A percentile compares a stretch with the other conserved stretches of the same genome.
Evolutionary conservation across 164 flowering plant genomes (phyloP).

Genomic region (Stephania cephalantha): DNA sequence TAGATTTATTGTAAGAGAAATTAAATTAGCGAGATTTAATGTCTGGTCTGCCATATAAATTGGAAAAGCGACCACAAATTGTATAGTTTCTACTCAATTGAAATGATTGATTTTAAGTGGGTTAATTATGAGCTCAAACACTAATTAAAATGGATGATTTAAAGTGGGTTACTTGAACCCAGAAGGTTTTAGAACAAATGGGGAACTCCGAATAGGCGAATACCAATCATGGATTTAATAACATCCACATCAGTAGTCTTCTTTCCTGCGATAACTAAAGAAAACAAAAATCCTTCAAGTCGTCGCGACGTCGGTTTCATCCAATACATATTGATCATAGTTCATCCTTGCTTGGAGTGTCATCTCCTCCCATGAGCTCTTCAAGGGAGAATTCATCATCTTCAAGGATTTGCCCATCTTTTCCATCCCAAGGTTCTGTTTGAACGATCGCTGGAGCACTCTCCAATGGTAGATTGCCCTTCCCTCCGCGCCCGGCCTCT

Average conservation of each 20-base stretch:
- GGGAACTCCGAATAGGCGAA: neutral
- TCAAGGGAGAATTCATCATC: slow-evolving; percentile 99
- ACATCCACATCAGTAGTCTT: neutral
- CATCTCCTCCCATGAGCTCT: slow-evolving; percentile 87
- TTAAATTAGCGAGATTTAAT: too few species aligned
- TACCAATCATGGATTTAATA: neutral
- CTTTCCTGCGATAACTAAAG: neutral
- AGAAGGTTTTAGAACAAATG: neutral
- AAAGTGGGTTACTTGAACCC: neutral
- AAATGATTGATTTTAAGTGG: too few species aligned
- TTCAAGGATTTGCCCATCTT: slow-evolving; percentile 83
- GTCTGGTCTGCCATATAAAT: too few species aligned
- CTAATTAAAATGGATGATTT: neutral
- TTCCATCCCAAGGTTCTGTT: slow-evolving; percentile 94
- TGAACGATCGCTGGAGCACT: slow-evolving; percentile 45
- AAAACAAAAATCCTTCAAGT: neutral
- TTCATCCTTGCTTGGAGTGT: slow-evolving; percentile 47
- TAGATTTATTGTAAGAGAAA: too few species aligned
- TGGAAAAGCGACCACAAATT: too few species aligned
- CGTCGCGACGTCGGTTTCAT: neutral
- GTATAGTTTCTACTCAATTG: too few species aligned
- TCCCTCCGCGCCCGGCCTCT: slow-evolving; percentile 87
- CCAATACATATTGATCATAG: slow-evolving; percentile 16
- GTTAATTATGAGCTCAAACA: neutral
- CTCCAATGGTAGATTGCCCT: slow-evolving; percentile 69